phyloP scores from a whole-genome alignment of 257 asterid species.

The Solanum ossicruentum region DNA sequence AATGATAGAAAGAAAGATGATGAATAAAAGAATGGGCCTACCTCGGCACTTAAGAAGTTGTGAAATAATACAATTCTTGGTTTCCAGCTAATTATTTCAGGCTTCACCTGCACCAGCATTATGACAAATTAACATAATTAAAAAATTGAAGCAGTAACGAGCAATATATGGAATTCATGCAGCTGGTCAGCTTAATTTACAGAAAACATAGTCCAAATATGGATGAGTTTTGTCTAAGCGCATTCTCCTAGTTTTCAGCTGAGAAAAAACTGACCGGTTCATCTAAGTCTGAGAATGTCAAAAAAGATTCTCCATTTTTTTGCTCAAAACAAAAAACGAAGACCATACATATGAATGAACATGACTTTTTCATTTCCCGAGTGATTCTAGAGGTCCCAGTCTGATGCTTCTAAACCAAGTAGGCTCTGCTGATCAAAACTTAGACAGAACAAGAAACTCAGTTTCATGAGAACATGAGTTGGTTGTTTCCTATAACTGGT shows the following conservation, averaged over 20 bases:
- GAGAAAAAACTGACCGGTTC: not conserved
- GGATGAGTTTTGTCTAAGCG: not conserved
- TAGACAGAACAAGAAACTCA: not conserved
- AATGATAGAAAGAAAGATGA: not conserved
- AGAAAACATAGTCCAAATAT: not conserved
- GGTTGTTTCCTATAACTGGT: not conserved
- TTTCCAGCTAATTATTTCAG: constrained; percentile 75
- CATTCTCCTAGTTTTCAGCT: not conserved
- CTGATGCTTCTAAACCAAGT: not conserved
- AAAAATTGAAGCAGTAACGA: not conserved
- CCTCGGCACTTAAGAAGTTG: constrained; percentile 73
- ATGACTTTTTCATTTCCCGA: not conserved
- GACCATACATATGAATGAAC: not conserved
- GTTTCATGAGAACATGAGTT: not conserved
- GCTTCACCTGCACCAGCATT: constrained; percentile 45
- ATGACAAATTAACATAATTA: not conserved
- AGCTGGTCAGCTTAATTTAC: not conserved
- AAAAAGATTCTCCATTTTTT: not conserved
- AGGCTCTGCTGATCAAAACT: not conserved
- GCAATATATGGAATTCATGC: not conserved
- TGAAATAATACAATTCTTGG: constrained; percentile 61
- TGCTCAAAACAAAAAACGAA: not conserved
- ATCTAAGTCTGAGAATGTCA: not conserved
- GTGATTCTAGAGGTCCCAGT: not conserved
- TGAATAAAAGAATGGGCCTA: constrained; percentile 10